Base-by-base conservation (phyloP, 164 flowering plant genomes). In the Annona squamosa region DNA sequence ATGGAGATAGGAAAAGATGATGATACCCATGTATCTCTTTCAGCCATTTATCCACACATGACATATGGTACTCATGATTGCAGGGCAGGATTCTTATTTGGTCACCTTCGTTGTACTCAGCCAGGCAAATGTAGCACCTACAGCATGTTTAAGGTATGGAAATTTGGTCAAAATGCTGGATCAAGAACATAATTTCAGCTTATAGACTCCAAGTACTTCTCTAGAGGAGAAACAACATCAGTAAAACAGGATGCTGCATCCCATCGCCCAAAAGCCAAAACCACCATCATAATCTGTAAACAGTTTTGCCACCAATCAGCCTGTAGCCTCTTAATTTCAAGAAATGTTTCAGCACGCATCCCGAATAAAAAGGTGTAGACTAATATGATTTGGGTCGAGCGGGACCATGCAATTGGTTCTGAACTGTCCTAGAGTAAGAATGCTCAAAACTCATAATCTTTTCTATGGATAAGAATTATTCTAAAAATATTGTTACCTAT, bases 51-150 rank as follows among this genome's bases (percentile, higher is more conserved):
- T 93, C 98, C 37, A 93, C 56, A 74, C 97, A 93, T 63, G 82
- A 77, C 78, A 77, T 82, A 72, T 93, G 98, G 81, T 89, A 93
- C 74, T 93, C 96, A 74, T 93, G 98, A 72, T 82, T 87, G 77
- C 98, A 93, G 78, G 97, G 98, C 74, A 93, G 75, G 65, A 85
- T 72, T 56, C 98, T 84, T 80, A 91, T 78, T 71, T 79, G 75
- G 73, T 93, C 98, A 67, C 90, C 96, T 78, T 91, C 96, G 73
- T 90, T 97, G 37, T 91, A 93, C 86, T 93, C 98, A 77, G 90
- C 87, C 73, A 93, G 95, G 82, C 98, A 91, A 77, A 93, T 91
- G 73, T 91, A 91, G 74, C 98, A 93, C 82, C 98, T 93, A 85
- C 67, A 37, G 16, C 63, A 16, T 18, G 18, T 52, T 52, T 10